Conservation (phyloP, 306 rosid genomes). For the Malus orientalis region DNA sequence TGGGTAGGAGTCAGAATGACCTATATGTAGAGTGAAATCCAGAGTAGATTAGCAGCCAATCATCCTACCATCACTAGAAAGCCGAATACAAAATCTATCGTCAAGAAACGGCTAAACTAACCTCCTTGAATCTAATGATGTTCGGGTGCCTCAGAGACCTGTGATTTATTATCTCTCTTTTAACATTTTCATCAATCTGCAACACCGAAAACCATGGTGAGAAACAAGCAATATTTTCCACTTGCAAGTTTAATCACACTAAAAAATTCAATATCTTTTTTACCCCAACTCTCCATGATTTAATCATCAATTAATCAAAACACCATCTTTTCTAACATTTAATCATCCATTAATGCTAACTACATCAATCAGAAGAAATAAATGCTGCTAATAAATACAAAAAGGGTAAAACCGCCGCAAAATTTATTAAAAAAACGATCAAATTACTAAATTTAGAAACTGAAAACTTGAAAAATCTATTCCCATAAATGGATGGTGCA, state of each 20-base stretch:
- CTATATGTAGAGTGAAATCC: constrained; percentile 21
- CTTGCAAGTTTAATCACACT: not conserved
- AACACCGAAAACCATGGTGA: constrained; percentile 19
- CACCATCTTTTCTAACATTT: not conserved
- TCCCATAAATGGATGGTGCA: not conserved
- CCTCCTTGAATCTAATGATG: constrained; percentile 89
- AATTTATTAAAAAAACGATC: not conserved
- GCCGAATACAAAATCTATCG: not conserved
- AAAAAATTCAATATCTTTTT: not conserved
- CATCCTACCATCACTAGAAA: not conserved
- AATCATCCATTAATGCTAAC: not conserved
- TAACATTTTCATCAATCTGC: constrained; percentile 91
- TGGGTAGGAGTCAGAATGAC: constrained; percentile 87
- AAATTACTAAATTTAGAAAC: constrained; percentile 14
- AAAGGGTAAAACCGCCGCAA: not conserved
- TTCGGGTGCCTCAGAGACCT: constrained; percentile 89
- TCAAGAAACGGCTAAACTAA: constrained; percentile 26
- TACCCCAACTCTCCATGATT: not conserved
- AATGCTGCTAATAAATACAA: not conserved
- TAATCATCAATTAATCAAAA: not conserved
- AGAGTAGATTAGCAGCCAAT: not conserved
- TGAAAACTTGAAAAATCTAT: not conserved
- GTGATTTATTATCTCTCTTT: constrained; percentile 87
- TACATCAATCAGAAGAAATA: not conserved
- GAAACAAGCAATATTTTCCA: not conserved